phyloP scores from a whole-genome alignment of 768 basidiomycete genomes.

The Kwoniella pini region DNA sequence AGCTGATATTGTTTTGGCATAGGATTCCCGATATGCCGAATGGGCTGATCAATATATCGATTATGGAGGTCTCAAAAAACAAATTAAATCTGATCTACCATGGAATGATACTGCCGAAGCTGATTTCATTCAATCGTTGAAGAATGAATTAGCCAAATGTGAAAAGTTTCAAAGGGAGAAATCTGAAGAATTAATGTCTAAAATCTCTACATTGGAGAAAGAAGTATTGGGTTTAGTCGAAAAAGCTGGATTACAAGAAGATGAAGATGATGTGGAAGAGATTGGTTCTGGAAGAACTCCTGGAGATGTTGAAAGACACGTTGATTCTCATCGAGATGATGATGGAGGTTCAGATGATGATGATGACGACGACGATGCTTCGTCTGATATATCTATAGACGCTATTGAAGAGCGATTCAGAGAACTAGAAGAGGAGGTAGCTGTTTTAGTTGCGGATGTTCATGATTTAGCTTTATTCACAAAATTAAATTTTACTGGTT shows the following conservation, averaged over 20 bases:
- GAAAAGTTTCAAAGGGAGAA: constrained; percentile 90
- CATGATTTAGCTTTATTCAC: constrained; percentile 78
- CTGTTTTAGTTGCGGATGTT: constrained; percentile 78
- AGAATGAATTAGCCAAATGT: constrained; percentile 87
- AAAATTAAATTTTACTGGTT: constrained; percentile 97
- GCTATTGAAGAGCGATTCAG: constrained; percentile 79
- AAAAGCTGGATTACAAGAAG: constrained; percentile 28
- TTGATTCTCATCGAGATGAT: constrained; percentile 33
- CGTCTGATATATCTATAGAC: constrained; percentile 66
- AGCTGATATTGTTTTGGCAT: constrained; percentile 7
- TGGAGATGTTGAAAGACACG: constrained; percentile 35
- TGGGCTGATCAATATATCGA: constrained; percentile 89
- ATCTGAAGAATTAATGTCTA: constrained; percentile 69
- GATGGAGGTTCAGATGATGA: constrained; percentile 53
- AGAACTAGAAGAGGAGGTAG: constrained; percentile 87
- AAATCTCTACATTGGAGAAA: constrained; percentile 79
- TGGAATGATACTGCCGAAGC: constrained; percentile 81
- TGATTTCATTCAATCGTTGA: constrained; percentile 75
- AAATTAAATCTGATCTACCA: constrained; percentile 74
- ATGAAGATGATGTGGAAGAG: constrained; percentile 66
- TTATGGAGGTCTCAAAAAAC: constrained; percentile 84
- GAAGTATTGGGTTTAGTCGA: constrained; percentile 71
- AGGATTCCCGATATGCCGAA: constrained; percentile 84
- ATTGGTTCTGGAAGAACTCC: constrained; percentile 60
- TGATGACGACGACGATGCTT: constrained; percentile 58